A percentile compares a stretch with the other conserved stretches of the same genome.
phyloP scores from a whole-genome alignment of 2,329 filamentous ascomycete genomes.

The Pezicula neosporulosa region DNA sequence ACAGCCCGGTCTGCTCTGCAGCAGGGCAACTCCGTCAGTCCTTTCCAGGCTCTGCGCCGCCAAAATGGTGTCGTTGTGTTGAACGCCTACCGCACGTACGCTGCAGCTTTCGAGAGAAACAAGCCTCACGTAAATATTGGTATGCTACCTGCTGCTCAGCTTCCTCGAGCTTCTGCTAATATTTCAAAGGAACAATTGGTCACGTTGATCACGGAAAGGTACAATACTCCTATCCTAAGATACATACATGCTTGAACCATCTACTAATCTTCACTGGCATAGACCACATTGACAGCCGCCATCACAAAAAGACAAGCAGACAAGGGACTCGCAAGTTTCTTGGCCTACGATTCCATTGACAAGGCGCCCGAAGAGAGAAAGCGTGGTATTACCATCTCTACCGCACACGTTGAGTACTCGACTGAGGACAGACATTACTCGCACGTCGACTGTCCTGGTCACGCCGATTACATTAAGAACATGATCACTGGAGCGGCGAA shows the following conservation, averaged over 20 bases:
- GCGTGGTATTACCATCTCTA: constrained; percentile 99
- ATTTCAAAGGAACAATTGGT: constrained; percentile 77
- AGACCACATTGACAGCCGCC: constrained; percentile 97
- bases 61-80: constrained; percentile 62
- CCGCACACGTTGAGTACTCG: constrained; percentile 96
- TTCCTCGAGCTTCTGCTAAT: constrained; percentile 10
- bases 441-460: constrained; percentile 98
- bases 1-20: constrained; percentile 73
- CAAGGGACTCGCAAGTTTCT: constrained; percentile 90
- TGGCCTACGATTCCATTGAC: constrained; percentile 97
- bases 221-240: constrained; percentile 14
- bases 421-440: constrained; percentile 96
- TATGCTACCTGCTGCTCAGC: constrained; percentile 34
- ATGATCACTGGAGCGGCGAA: constrained; percentile 99
- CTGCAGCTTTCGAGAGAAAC: constrained; percentile 70
- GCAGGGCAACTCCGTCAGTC: constrained; percentile 66
- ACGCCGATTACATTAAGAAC: constrained; percentile 99
- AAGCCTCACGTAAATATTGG: constrained; percentile 99
- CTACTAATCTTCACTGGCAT: neutral
- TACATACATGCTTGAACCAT: neutral
- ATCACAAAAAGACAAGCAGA: constrained; percentile 98
- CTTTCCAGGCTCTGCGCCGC: constrained; percentile 67
- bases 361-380: constrained; percentile 99
- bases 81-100: constrained; percentile 63
- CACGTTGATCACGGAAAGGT: constrained; percentile 99